Conservation (phyloP, 805 yeast species). For the Schizosaccharomyces japonicus region DNA sequence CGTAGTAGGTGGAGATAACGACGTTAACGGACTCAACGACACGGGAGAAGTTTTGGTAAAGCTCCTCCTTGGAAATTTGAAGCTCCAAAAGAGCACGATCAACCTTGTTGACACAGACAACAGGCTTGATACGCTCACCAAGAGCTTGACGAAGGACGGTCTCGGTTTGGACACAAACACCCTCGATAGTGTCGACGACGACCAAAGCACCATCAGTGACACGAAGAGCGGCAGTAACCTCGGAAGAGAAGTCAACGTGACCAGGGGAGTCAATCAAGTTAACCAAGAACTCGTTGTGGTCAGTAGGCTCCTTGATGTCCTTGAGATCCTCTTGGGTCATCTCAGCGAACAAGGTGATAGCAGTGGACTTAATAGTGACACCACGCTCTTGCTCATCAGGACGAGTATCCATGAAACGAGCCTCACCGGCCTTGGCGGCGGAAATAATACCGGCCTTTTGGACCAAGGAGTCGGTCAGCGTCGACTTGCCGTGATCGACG, state of each 20-base stretch:
- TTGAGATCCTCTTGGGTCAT: conserved; percentile 65
- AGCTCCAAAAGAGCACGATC: conserved; percentile 98
- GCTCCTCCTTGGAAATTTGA: conserved; percentile 96
- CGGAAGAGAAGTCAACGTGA: conserved; percentile 99
- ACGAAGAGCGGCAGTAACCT: conserved; percentile 98
- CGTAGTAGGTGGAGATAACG: conserved; percentile 85
- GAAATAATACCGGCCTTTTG: conserved; percentile 99
- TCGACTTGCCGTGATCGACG: conserved; percentile 99
- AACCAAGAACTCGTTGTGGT: conserved; percentile 82
- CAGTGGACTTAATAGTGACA: conserved; percentile 97
- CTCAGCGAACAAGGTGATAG: conserved; percentile 83
- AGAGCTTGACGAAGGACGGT: conserved; percentile 97
- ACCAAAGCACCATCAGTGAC: conserved; percentile 99
- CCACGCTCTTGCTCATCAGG: conserved; percentile 99
- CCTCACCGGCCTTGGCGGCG: conserved; percentile 99
- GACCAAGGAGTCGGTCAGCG: conserved; percentile 95
- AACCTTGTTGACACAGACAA: conserved; percentile 93
- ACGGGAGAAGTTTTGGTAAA: conserved; percentile 94
- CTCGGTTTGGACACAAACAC: conserved; percentile 99
- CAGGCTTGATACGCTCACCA: conserved; percentile 98
- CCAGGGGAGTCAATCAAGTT: conserved; percentile 99
- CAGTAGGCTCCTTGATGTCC: conserved; percentile 74
- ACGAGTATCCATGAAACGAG: conserved; percentile 99
- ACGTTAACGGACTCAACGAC: conserved; percentile 98
- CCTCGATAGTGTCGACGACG: conserved; percentile 97